These are phyloP conservation scores for Citrus inodora DNA, from an alignment of 345 rosid species.

Conservation along the genomic window DNA sequence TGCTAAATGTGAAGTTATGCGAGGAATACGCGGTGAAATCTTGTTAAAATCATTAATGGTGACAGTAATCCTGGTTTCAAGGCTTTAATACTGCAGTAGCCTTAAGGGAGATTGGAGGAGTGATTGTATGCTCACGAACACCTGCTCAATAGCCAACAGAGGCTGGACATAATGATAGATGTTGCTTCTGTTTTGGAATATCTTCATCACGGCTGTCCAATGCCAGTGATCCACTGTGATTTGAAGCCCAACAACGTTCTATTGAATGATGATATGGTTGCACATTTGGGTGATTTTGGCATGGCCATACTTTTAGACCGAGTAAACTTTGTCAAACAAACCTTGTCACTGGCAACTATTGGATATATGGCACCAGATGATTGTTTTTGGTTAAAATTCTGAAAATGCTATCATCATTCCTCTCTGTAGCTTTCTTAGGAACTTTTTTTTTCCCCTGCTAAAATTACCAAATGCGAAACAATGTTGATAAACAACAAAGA, in stretches of 20 bases:
- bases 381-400: not conserved
- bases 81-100: not conserved
- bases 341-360: not conserved
- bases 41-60: not conserved
- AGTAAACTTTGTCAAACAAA: not conserved
- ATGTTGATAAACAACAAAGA: too few species aligned
- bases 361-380: not conserved
- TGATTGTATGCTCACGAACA: not conserved
- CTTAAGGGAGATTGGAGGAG: not conserved
- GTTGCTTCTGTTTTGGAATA: slow-evolving; percentile 8
- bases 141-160: not conserved
- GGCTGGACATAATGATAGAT: not conserved
- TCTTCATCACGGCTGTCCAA: not conserved
- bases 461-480: too few species aligned
- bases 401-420: too few species aligned
- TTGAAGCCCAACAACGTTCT: not conserved
- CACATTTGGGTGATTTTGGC: not conserved
- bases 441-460: too few species aligned
- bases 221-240: not conserved
- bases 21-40: not conserved
- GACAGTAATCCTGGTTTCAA: not conserved
- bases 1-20: not conserved
- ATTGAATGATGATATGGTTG: not conserved
- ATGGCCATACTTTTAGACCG: not conserved
- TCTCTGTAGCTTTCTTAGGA: too few species aligned